Base-by-base conservation (phyloP, 2,329 filamentous ascomycete species). In the Annulohypoxylon truncatum region DNA sequence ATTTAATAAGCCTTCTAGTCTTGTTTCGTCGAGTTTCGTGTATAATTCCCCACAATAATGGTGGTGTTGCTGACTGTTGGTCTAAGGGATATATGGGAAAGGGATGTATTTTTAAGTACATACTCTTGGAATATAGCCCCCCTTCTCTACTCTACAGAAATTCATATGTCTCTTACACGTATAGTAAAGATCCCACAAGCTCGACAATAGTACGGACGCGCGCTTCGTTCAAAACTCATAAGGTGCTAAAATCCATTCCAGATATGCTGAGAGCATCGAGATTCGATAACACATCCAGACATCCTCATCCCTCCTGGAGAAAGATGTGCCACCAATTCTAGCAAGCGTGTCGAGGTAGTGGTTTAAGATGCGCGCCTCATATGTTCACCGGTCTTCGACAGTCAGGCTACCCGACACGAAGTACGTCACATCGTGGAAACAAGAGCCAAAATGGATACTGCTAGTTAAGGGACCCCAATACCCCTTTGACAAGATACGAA, bases 271-370 rank as follows among this genome's bases (percentile, higher is more conserved):
- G 18, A 78, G 58, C 31, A 72, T 66, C 22, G 72, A 71, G 60
- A 74, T 76, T 20, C 74, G 65, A 50, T 77, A 77, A 38, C 77
- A 76, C 10, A 69, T 64, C 69, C 71, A 70, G 2, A 76, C 62
- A 6, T 71, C 72, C 5, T 68, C 66, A 12, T 72, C 68, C 7
- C 69, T 61, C 4, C 6, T 31, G 75, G 66, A 78, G 2, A 74
- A 29, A 8, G 28, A 12, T 1, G 71, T 67, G 0, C 64, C 73
- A 9, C 73, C 73, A 10, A 67, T 59, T 24, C n/a, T 44, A 26
- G 57, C 42, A 15, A 75, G 60, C 9, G 40, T 48, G n/a, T 47
- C 52, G 3, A 77, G 66, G 53, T 79, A 78, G 58, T 76, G 71
- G 2, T 73, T 69, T 0, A 78, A 59, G 24, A 78, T 69, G 2